A percentile compares a stretch with the other conserved stretches of the same genome.
phyloP scores from a whole-genome alignment of 768 basidiomycete genomes.

The Rhizopogon roseolus region DNA sequence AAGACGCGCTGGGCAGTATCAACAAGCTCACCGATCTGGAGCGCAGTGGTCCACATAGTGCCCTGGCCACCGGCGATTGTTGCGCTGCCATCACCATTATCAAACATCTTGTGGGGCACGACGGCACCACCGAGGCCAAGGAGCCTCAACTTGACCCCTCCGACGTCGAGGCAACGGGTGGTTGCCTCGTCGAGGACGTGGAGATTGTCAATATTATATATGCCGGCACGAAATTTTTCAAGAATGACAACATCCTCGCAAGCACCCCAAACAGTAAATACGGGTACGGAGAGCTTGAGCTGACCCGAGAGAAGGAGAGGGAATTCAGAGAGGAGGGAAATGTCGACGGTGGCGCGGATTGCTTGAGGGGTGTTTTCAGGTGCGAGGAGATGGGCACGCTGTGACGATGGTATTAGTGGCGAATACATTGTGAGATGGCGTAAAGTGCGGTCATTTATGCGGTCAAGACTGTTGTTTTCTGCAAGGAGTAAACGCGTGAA shows the following conservation, averaged over 20 bases:
- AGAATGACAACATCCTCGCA: slow-evolving; percentile 93
- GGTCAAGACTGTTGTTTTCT: slow-evolving; percentile 77
- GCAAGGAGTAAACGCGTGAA: slow-evolving; percentile 17
- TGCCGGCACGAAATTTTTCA: slow-evolving; percentile 85
- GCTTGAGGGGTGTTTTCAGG: slow-evolving; percentile 61
- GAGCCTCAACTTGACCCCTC: slow-evolving; percentile 88
- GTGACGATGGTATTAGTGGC: slow-evolving; percentile 80
- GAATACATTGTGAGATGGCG: slow-evolving; percentile 97
- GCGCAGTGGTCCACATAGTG: slow-evolving; percentile 97
- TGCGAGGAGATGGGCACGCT: slow-evolving; percentile 73
- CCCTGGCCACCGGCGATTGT: slow-evolving; percentile 99
- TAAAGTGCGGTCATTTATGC: slow-evolving; percentile 93
- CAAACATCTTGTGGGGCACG: slow-evolving; percentile 92
- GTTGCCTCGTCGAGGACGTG: slow-evolving; percentile 93
- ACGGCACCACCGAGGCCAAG: slow-evolving; percentile 96
- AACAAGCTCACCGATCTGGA: slow-evolving; percentile 96
- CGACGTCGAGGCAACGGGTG: slow-evolving; percentile 87
- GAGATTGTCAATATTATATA: slow-evolving; percentile 85
- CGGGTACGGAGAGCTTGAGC: slow-evolving; percentile 87
- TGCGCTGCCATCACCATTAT: slow-evolving; percentile 88
- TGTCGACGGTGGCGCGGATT: slow-evolving; percentile 72
- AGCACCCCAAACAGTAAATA: slow-evolving; percentile 96
- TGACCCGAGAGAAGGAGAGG: slow-evolving; percentile 87
- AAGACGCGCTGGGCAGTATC: slow-evolving; percentile 95
- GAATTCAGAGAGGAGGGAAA: slow-evolving; percentile 88